Base-by-base conservation (phyloP, 352 stramenopile genomes). In the Pythium chondricola region DNA sequence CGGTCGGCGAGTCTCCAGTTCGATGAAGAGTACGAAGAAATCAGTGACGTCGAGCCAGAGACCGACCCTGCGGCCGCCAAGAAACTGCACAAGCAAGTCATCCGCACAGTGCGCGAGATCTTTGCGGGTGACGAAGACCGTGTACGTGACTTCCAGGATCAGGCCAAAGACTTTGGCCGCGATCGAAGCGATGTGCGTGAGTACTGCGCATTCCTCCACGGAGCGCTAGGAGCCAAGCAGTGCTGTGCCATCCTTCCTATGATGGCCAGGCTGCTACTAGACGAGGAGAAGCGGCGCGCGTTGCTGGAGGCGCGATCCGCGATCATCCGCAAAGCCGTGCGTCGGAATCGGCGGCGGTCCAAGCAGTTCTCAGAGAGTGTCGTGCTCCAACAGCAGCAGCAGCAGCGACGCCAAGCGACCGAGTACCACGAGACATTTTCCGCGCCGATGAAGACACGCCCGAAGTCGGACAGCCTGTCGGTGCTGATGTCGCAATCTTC, bases 301-400 rank as follows among this genome's bases (percentile, higher is more conserved):
- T 55, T 91, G 24, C 54, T 91, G 58, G 63, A 73, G 10, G 80
- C 74, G 9, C 70, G 80, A 43, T 67, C 74, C 7, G 63, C 65
- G 31, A 86, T 90, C 43, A 80, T 75, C 57, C 67, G 74, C 26
- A 70, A 76, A 38, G 65, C 65, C 37, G 53, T 77, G 18, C 77
- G 75, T 24, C 74, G 79, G 32, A 67, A 88, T 35, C 75, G 75
- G 36, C 66, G 75, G n/a, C 70, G 79, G 10, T 88, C 75, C 0
- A 90, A 90, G 57, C 79, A 90, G 40, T 85, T 84, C 53, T 90
- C 79, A 1, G 79, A 90, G 42, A 86, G 65, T 38, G 62, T 87
- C 10, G 71, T 83, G 35, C 63, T 85, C 38, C 65, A 86, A 44
- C 65, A 85, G n/a, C 70, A 74, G n/a, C 49, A 57, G 43, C 27